Conservation (phyloP, 257 asterid species). For the Verbascum thapsus region DNA sequence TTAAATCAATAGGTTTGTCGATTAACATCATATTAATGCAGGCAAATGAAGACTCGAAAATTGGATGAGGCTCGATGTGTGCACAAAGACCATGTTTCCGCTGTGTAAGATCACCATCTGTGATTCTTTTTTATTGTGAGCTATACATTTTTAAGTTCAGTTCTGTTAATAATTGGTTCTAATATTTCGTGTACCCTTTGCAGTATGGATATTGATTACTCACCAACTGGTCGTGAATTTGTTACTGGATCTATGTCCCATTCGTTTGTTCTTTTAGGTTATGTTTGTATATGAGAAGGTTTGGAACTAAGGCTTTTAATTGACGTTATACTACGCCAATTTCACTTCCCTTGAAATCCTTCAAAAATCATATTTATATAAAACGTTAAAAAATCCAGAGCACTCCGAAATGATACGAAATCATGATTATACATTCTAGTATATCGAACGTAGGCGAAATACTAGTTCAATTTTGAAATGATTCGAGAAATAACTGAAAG, state of each 20-base stretch:
- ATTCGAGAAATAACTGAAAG: no score
- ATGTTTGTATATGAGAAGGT: neutral
- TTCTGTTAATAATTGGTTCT: slow-evolving; percentile 2
- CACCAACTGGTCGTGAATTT: slow-evolving; percentile 98
- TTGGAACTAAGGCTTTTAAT: no score
- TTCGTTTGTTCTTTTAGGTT: neutral
- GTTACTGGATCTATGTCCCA: slow-evolving; percentile 75
- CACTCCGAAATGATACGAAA: no score
- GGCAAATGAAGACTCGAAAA: slow-evolving; percentile 98
- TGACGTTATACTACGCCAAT: no score
- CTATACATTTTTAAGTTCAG: neutral
- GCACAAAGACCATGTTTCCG: slow-evolving; percentile 91
- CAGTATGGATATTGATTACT: slow-evolving; percentile 97
- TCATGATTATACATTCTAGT: no score
- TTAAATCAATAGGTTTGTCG: slow-evolving; percentile 13
- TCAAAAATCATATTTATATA: no score
- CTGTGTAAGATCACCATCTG: slow-evolving; percentile 62
- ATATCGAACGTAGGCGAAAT: no score
- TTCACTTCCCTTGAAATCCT: no score
- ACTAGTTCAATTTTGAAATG: no score
- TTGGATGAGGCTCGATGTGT: slow-evolving; percentile 82
- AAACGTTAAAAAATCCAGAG: no score
- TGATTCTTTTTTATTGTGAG: slow-evolving; percentile 22
- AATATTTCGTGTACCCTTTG: slow-evolving; percentile 31
- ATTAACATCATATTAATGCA: slow-evolving; percentile 28